Percentiles rank a stretch among this genome's conserved stretches.
These are phyloP conservation scores for Aquilaria sinensis DNA, from an alignment of 345 rosid genomes.

Conservation along the genomic window DNA sequence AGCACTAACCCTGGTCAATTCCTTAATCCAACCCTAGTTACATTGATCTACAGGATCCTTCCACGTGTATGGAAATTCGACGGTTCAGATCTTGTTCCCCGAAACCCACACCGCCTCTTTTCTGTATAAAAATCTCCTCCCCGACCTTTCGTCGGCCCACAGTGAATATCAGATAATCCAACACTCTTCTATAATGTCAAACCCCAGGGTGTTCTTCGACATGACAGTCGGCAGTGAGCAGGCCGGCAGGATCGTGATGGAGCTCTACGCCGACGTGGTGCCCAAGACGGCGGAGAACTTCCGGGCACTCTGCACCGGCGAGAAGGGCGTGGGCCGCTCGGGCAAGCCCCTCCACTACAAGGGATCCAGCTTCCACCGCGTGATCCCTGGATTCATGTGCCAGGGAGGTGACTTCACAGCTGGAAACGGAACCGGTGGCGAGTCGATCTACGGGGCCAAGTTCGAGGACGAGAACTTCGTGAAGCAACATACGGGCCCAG, in stretches of 20 bases:
- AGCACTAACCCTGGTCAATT: conserved; percentile 28
- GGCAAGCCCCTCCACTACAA: conserved; percentile 78
- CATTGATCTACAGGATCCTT: conserved; percentile 3
- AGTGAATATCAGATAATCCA: no score
- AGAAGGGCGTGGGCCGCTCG: conserved; percentile 37
- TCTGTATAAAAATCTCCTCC: conserved; percentile 21
- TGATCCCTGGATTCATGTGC: conserved; percentile 71
- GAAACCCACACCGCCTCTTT: conserved; percentile 20
- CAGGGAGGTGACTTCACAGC: conserved; percentile 76
- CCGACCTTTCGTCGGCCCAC: not conserved
- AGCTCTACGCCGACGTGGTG: conserved; percentile 42
- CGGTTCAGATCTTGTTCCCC: conserved; percentile 6
- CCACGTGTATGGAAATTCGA: conserved; percentile 27
- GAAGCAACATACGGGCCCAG: conserved; percentile 58
- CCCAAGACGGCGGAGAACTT: conserved; percentile 61
- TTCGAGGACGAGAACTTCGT: conserved; percentile 62
- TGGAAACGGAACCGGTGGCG: conserved; percentile 68
- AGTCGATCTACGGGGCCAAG: conserved; percentile 57
- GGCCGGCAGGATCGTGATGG: conserved; percentile 53
- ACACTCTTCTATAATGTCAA: conserved; percentile 15
- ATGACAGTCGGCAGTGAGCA: conserved; percentile 29
- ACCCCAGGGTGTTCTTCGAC: conserved; percentile 56
- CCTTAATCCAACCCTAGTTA: conserved; percentile 21
- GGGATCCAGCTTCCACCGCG: conserved; percentile 59
- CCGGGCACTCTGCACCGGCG: conserved; percentile 73